Base-by-base conservation (phyloP, 2,329 filamentous ascomycete genomes). In the Arthrinium phaeospermum region DNA sequence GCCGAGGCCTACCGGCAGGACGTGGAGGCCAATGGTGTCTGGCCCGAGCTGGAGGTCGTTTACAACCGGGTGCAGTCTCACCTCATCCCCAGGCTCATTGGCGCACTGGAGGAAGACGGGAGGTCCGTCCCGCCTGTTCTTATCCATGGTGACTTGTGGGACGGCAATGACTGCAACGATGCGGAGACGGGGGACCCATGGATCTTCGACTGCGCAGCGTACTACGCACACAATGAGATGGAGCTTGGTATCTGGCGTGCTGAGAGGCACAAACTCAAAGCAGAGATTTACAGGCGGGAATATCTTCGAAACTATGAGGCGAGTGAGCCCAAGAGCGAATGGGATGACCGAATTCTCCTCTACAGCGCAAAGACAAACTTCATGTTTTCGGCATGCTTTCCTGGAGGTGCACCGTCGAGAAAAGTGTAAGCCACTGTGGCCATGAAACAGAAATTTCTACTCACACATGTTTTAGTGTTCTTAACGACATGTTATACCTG, bases 191-290 rank as follows among this genome's bases (percentile, higher is more conserved):
- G 77, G 0, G 69, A 80, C 0, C 72, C 80, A 12, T 71, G 79
- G 30, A 75, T 85, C 10, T 85, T 83, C 70, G 83, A 85, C 71
- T 78, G 80, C 0, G 81, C 78, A 0, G 78, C 75, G 0, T 82
- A 80, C 70, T 85, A 83, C 72, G 83, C 80, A 0, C 84, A 85
- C 72, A 81, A 85, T 47, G 83, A 85, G 74, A 57, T 57, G 51
- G 51, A 57, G 14, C 51, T 57, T 1, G 51, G 51, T 13, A 34
- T 77, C 3, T 82, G 80, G 80, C 71, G 80, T 22, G 74, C 73
- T 13, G 53, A 71, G 57, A 34, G 72, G 13, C 72, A 75, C n/a
- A 49, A 46, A 44, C 64, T 72, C 24, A 73, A 30, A 30, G 57
- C 69, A n/a, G 19, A 73, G 41, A 27, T 71, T 22, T 72, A 76